Percentiles rank a stretch among this genome's conserved stretches.
phyloP scores from a whole-genome alignment of 2,329 filamentous ascomycete genomes.

The Cryphonectria radicalis region DNA sequence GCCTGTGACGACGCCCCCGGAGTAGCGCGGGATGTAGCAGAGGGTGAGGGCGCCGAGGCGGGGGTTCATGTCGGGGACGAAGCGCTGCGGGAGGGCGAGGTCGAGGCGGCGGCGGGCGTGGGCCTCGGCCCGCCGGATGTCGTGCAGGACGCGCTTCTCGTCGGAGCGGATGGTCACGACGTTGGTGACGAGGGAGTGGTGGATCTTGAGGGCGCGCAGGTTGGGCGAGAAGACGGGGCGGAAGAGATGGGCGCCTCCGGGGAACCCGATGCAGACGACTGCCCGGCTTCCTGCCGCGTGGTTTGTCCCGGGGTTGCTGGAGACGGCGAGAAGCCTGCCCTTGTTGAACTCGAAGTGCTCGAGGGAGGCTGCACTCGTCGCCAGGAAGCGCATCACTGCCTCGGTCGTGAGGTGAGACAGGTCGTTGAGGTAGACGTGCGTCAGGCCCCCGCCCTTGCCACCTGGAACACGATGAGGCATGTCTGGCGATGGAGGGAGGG shows the following conservation, averaged over 20 bases:
- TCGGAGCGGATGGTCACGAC: conserved; percentile 50
- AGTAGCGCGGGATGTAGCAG: conserved; percentile 58
- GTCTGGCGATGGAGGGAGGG: conserved; percentile 21
- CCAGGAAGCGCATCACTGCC: conserved; percentile 50
- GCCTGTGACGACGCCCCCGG: conserved; percentile 53
- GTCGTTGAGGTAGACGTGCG: conserved; percentile 58
- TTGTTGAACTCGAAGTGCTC: conserved; percentile 57
- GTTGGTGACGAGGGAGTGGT: conserved; percentile 64
- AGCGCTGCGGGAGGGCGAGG: conserved; percentile 51
- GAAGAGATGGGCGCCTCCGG: conserved; percentile 52
- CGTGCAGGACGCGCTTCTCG: conserved; percentile 42
- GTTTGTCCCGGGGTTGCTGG: conserved; percentile 31
- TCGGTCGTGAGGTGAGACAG: conserved; percentile 53
- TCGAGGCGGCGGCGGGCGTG: conserved; percentile 48
- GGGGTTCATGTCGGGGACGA: conserved; percentile 61
- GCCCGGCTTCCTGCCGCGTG: not conserved
- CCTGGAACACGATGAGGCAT: conserved; percentile 18
- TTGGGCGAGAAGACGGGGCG: conserved; percentile 58
- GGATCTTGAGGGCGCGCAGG: conserved; percentile 56
- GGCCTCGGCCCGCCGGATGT: conserved; percentile 51
- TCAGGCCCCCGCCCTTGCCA: conserved; percentile 45
- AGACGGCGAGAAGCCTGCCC: conserved; percentile 37
- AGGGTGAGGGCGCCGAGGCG: conserved; percentile 57
- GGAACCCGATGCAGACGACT: conserved; percentile 42
- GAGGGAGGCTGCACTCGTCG: conserved; percentile 49